A percentile compares a stretch with the other conserved stretches of the same genome.
Conservation (phyloP, 1,284 basidiomycete genomes). For the Marasmius oreades region DNA sequence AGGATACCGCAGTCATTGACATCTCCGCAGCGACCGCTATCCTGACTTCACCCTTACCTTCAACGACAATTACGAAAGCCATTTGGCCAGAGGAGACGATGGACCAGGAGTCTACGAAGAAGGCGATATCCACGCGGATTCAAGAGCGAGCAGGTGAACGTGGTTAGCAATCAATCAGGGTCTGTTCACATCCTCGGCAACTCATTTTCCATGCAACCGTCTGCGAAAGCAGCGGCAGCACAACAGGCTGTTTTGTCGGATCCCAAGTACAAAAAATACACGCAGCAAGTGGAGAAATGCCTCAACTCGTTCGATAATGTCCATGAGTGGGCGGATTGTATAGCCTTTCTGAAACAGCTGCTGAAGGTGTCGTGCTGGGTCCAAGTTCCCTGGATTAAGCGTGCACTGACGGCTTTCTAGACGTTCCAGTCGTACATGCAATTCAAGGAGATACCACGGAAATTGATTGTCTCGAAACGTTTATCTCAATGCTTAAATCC, state of each 20-base stretch:
- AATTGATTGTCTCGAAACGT: conserved; percentile 92
- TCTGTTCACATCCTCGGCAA: conserved; percentile 1
- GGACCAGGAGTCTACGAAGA: too few species aligned
- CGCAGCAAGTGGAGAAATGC: conserved; percentile 87
- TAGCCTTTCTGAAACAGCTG: conserved; percentile 93
- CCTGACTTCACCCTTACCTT: too few species aligned
- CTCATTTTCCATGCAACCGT: conserved; percentile 4
- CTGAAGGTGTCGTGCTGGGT: conserved; percentile 68
- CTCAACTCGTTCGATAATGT: conserved; percentile 94
- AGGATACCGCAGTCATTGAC: too few species aligned
- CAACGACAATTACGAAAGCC: too few species aligned
- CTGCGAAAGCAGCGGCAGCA: conserved; percentile 32
- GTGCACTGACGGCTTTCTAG: conserved; percentile 36
- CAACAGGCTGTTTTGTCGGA: conserved; percentile 65
- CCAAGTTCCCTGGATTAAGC: neutral
- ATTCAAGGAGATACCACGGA: conserved; percentile 95
- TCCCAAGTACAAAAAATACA: conserved; percentile 96
- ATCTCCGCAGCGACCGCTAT: too few species aligned
- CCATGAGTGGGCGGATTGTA: conserved; percentile 99
- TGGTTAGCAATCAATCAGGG: conserved; percentile 33
- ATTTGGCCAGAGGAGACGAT: too few species aligned
- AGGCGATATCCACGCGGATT: too few species aligned
- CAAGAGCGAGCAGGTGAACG: too few species aligned
- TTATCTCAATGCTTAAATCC: conserved; percentile 97
- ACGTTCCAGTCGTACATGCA: conserved; percentile 89